Evolutionary conservation across 257 asterid species (phyloP), one percentile per base, ranked within the genome.

Genomic region (Cruciata laevipes): DNA sequence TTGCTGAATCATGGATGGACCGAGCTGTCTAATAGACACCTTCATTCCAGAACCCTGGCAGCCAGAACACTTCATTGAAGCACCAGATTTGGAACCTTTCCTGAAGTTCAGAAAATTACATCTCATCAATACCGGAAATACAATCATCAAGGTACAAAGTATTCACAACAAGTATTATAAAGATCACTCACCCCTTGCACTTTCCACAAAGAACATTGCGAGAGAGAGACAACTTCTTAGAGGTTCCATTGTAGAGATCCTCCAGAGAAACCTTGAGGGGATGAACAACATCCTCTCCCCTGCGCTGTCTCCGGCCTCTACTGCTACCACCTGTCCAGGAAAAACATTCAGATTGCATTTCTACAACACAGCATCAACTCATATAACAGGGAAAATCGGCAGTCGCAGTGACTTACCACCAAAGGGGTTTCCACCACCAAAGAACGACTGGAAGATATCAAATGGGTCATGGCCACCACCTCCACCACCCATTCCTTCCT

Each of bases 1-100:
- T 74, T 91, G 96, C 80, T 91, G 98, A 63, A 89, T 87, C 98
- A 91, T 91, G n/a, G 88, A 82, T 25, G 96, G 98, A 61, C 98
- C 98, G 31, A 91, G 85, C 11, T 89, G 95, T 74, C 98, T 75
- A 23, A 91, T 86, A 37, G 95, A 84, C 55, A 91, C 92, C 71
- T 89, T 91, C 96, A 91, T 81, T 37, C 98, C 98, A 74, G 95
- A 81, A 51, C 98, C 98, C 74, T 86, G 95, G 74, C 98, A 91
- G 11, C 96, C 95, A 52, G 96, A 62, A 76, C 98, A 91, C 65
- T 83, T 89, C 82, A 74, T 58, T 40, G 96, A 91, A 78, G 95
- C 98, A 67, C 98, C 98, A 10, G 98, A 91, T 27, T 91, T 92
- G 16, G 98, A 89, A 37, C 98, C 98, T 77, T 92, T 92, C 61